Evolutionary conservation across 345 rosid genomes (phyloP).

Genomic region (Melaleuca alternifolia): DNA sequence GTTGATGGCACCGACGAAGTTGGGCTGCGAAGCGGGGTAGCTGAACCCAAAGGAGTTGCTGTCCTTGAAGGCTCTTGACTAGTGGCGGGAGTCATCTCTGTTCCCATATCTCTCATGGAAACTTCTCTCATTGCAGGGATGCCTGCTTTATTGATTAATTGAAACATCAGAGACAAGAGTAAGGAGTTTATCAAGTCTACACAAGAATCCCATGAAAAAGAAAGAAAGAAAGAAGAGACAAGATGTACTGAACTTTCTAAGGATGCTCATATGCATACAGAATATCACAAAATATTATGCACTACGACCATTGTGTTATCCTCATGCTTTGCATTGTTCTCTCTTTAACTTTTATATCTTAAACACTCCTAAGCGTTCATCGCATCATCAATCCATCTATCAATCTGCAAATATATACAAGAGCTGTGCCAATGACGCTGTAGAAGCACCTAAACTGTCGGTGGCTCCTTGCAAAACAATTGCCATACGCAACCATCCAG

Average conservation of each 20-base stretch:
- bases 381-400: not conserved
- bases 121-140: slow-evolving; percentile 50
- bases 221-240: not conserved
- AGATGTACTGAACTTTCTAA: not conserved
- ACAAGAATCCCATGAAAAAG: not conserved
- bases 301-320: not conserved
- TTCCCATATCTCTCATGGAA: slow-evolving; percentile 81
- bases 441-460: not conserved
- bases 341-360: not conserved
- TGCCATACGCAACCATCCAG: not conserved
- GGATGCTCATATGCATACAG: not conserved
- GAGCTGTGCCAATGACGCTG: not conserved
- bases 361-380: not conserved
- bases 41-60: slow-evolving; percentile 52
- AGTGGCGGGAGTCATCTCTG: slow-evolving; percentile 66
- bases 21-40: slow-evolving; percentile 66
- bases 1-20: slow-evolving; percentile 61
- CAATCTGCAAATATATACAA: not conserved
- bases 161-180: not conserved
- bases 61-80: slow-evolving; percentile 79
- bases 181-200: not conserved
- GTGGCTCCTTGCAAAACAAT: not conserved
- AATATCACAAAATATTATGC: not conserved
- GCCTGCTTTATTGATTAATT: slow-evolving; percentile 15
- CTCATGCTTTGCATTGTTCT: not conserved